phyloP scores from a whole-genome alignment of 305 asterid genomes.

The Petunia hybrid region DNA sequence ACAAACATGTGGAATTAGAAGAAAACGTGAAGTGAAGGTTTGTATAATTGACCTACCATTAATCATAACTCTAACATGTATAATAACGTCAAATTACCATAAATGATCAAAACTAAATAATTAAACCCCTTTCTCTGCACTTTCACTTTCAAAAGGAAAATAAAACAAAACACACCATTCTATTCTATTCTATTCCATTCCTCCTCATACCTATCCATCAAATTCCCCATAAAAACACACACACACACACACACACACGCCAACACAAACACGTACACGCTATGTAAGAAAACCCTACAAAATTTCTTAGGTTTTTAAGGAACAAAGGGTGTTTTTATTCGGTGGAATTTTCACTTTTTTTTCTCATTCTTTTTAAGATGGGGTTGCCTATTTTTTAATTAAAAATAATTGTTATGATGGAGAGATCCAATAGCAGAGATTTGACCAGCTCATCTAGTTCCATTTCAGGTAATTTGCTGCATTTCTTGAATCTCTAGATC shows the following conservation, averaged over 20 bases:
- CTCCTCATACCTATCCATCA: constrained; percentile 22
- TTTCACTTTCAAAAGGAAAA: background rate
- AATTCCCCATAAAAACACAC: background rate
- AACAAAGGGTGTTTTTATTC: background rate
- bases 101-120: constrained; percentile 15
- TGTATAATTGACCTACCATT: constrained; percentile 24
- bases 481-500: constrained; percentile 22
- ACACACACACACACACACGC: background rate
- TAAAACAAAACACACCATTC: background rate
- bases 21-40: background rate
- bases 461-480: constrained; percentile 57
- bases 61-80: background rate
- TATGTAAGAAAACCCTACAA: constrained; percentile 33
- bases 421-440: constrained; percentile 61
- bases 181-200: constrained; percentile 10
- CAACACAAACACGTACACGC: constrained; percentile 12
- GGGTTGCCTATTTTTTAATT: constrained; percentile 23
- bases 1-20: background rate
- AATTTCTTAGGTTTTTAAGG: constrained; percentile 21
- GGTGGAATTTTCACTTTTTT: constrained; percentile 28
- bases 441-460: constrained; percentile 55
- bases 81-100: constrained; percentile 13
- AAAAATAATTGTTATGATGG: constrained; percentile 47
- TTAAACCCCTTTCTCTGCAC: background rate
- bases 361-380: constrained; percentile 4